Evolutionary conservation across 75 land plant genomes (phyloP), one percentile per base, ranked within the genome.

Genomic region (Sequoia sempervirens): DNA sequence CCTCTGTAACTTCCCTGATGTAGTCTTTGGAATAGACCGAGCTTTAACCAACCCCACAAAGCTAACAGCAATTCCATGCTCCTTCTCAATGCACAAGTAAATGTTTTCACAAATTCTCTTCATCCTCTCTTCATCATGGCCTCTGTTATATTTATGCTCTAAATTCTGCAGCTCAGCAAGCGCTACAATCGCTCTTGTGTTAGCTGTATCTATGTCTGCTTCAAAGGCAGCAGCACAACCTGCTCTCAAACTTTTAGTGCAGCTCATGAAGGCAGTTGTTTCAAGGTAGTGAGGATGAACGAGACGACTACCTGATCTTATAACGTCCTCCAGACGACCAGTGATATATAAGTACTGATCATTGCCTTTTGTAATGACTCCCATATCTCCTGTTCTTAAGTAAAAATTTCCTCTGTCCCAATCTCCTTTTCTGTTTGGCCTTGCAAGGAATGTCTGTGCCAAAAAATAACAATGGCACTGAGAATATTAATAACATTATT

Each of bases 1-100:
- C 66, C 92, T 87, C 78, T 85, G 85, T 40, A 89, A 32, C 86
- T 91, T 91, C 72, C 93, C 93, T 8, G 93, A 91, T 6, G 91
- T 91, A 12, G 93, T 91, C 82, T 89, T 91, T 9, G 91, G 89
- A 40, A 91, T 79, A 80, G 56, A 74, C 17, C 85, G 84, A 47
- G 84, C 50, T 12, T 80, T 82, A 13, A 91, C 93, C 43, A 91
- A 84, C 66, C 80, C 84, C 74, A 91, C 86, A 43, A 15, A 84
- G 6, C 23, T 84, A 5, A 69, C 84, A 2, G 79, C 23, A n/a
- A 81, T 87, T 28, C 73, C 80, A 3, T 80, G 58, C 64, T 82
- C 87, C 45, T 88, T 84, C 23, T 68, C 3, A n/a, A 80, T 84
- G 53, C 15, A 34, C 8, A 20, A 26, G 61, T 37, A 76, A 26